Percentiles rank a stretch among this genome's conserved stretches.
These are phyloP conservation scores for Fusarium sp. DNA, from an alignment of 2,329 filamentous ascomycete genomes.

Conservation along the genomic window DNA sequence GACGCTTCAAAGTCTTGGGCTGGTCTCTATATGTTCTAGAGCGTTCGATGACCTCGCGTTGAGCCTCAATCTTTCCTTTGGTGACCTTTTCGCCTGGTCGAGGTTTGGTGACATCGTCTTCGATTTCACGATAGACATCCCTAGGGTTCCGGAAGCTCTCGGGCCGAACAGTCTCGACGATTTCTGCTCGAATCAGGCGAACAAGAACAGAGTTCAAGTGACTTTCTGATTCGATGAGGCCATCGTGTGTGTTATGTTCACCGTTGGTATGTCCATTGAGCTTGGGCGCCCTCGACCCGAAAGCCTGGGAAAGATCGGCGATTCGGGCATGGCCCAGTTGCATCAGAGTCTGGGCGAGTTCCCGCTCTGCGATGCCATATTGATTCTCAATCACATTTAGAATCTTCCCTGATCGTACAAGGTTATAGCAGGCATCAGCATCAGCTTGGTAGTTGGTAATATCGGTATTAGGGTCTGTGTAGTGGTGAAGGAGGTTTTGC, in stretches of 20 bases:
- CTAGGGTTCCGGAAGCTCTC: constrained; percentile 70
- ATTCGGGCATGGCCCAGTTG: constrained; percentile 82
- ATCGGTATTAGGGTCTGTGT: constrained; percentile 70
- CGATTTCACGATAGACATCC: constrained; percentile 71
- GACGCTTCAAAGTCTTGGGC: constrained; percentile 63
- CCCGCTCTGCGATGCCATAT: constrained; percentile 79
- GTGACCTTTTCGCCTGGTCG: constrained; percentile 56
- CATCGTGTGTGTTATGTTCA: constrained; percentile 47
- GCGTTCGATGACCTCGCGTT: constrained; percentile 64
- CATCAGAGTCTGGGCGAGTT: constrained; percentile 80
- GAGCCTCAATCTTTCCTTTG: constrained; percentile 74
- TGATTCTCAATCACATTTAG: constrained; percentile 78
- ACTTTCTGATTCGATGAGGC: constrained; percentile 57
- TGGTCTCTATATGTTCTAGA: constrained; percentile 67
- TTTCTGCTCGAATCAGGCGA: constrained; percentile 71
- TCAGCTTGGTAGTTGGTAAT: constrained; percentile 87
- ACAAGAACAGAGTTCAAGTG: constrained; percentile 64
- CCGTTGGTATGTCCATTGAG: constrained; percentile 52
- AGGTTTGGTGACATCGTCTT: constrained; percentile 69
- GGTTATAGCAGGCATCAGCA: constrained; percentile 80
- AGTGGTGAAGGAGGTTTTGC: constrained; percentile 85
- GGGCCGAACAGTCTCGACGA: constrained; percentile 72
- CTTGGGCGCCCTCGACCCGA: constrained; percentile 55
- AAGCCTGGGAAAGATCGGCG: constrained; percentile 75
- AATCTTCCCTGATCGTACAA: constrained; percentile 85